Conservation (phyloP, 768 basidiomycete genomes). For the Lactifluus echinatus region DNA sequence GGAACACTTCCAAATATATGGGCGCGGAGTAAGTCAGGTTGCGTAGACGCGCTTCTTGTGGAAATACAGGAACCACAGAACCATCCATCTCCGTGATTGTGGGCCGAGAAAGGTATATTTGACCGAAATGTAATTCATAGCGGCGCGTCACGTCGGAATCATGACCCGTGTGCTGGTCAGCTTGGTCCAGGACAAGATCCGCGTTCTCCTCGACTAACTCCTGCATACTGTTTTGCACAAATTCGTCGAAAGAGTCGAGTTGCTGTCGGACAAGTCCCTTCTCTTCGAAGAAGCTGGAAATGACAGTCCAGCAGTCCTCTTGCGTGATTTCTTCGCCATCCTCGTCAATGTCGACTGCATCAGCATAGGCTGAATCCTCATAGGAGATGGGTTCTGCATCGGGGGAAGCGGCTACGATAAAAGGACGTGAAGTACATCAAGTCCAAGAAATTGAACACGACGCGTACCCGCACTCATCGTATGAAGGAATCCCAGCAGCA, state of each 20-base stretch:
- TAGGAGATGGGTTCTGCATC: conserved; percentile 26
- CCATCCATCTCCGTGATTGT: conserved; percentile 95
- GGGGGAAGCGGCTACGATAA: conserved; percentile 19
- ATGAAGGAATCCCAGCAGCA: conserved; percentile 14
- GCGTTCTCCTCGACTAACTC: conserved; percentile 95
- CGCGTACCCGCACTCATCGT: conserved; percentile 21
- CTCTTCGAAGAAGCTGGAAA: conserved; percentile 92
- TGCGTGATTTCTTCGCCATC: conserved; percentile 78
- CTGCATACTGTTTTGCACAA: conserved; percentile 99
- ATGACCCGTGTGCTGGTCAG: conserved; percentile 90
- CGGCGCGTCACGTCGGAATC: conserved; percentile 74
- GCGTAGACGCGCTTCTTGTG: conserved; percentile 90
- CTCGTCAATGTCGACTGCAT: conserved; percentile 43
- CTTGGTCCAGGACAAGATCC: conserved; percentile 94
- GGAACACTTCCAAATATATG: conserved; percentile 91
- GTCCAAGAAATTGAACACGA: conserved; percentile 7
- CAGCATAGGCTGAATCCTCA: conserved; percentile 50
- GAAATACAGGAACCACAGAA: conserved; percentile 86
- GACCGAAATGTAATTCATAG: conserved; percentile 95
- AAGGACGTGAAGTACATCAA: conserved; percentile 11
- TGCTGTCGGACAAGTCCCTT: conserved; percentile 98
- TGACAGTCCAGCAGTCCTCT: conserved; percentile 93
- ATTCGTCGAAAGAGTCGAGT: conserved; percentile 97
- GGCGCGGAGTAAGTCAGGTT: conserved; percentile 97
- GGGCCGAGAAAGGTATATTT: conserved; percentile 93